A percentile compares a stretch with the other conserved stretches of the same genome.
Conservation (phyloP, 495 filamentous ascomycete species). For the Massariosphaeria phaeospora region DNA sequence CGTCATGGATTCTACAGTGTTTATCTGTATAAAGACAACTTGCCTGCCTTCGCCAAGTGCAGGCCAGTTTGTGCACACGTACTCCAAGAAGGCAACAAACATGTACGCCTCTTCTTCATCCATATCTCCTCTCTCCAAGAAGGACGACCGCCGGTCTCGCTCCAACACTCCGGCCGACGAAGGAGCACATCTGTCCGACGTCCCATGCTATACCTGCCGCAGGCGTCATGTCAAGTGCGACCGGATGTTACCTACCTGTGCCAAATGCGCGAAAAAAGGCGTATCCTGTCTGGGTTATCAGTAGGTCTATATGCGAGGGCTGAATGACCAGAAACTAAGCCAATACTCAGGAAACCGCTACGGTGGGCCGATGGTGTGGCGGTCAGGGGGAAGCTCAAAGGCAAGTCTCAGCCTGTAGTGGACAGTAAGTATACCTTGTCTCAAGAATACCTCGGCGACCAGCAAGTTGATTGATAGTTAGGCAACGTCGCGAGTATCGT, state of each 20-base stretch:
- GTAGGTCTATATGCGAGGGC: no score
- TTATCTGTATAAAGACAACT: constrained; percentile 10
- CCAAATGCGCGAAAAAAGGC: constrained; percentile 25
- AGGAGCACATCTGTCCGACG: constrained; percentile 9
- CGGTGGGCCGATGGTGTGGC: constrained; percentile 27
- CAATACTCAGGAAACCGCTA: no score
- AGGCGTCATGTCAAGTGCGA: constrained; percentile 23
- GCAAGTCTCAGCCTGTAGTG: constrained; percentile 22
- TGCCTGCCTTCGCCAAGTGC: constrained; percentile 1
- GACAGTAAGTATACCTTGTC: constrained; percentile 17
- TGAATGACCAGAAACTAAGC: no score
- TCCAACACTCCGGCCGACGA: constrained; percentile 1
- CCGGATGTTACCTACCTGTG: constrained; percentile 13
- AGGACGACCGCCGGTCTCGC: constrained; percentile 1
- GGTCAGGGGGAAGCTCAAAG: constrained; percentile 22
- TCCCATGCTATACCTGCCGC: constrained; percentile 22
- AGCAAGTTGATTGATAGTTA: not conserved
- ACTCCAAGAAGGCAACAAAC: not conserved
- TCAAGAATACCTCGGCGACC: not conserved
- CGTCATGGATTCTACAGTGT: not conserved
- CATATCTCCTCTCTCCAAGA: not conserved
- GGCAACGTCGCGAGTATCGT: constrained; percentile 22
- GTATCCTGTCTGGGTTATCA: constrained; percentile 25
- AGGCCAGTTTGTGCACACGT: constrained; percentile 1
- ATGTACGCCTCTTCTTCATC: constrained; percentile 14